Percentiles rank a stretch among this genome's conserved stretches.
These are phyloP conservation scores for Beauveria sp. DNA, from an alignment of 2,329 filamentous ascomycete genomes.

Conservation along the genomic window DNA sequence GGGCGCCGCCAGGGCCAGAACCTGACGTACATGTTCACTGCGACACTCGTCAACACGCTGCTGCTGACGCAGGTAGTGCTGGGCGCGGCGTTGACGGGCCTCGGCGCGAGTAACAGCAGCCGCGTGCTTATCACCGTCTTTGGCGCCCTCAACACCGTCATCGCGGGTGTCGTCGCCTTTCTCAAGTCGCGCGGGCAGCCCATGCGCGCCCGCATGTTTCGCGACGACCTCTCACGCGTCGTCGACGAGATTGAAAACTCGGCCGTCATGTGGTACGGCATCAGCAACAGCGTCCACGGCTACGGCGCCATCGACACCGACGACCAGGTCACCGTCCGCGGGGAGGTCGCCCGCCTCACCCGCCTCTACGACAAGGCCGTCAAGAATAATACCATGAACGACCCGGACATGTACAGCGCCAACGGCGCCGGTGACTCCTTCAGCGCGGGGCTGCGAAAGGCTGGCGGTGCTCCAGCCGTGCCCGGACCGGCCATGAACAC, in stretches of 20 bases:
- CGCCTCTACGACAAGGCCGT: constrained; percentile 18
- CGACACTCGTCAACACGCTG: constrained; percentile 17
- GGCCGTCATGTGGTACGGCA: constrained; percentile 19
- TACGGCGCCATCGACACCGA: constrained; percentile 18
- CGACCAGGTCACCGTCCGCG: constrained; percentile 17
- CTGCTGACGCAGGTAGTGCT: constrained; percentile 17
- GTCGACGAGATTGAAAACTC: constrained; percentile 20
- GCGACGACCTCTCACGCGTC: constrained; percentile 17
- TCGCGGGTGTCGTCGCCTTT: constrained; percentile 17
- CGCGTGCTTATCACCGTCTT: constrained; percentile 17
- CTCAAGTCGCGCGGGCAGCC: constrained; percentile 18
- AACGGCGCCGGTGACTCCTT: constrained; percentile 13
- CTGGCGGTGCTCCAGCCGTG: background rate
- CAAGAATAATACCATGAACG: constrained; percentile 17
- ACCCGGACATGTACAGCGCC: constrained; percentile 17
- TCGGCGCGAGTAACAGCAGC: constrained; percentile 16
- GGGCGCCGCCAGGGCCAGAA: constrained; percentile 12
- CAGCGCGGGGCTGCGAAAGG: constrained; percentile 14
- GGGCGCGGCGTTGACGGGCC: constrained; percentile 17
- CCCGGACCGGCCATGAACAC: background rate
- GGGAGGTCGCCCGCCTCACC: constrained; percentile 17
- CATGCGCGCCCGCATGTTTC: constrained; percentile 17
- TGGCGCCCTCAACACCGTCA: constrained; percentile 18
- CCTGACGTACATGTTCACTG: constrained; percentile 16
- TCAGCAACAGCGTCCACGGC: constrained; percentile 14